Evolutionary conservation across 352 stramenopile genomes (phyloP), one percentile per base, ranked within the genome.

Genomic region (Pythium vanterpoolii): DNA sequence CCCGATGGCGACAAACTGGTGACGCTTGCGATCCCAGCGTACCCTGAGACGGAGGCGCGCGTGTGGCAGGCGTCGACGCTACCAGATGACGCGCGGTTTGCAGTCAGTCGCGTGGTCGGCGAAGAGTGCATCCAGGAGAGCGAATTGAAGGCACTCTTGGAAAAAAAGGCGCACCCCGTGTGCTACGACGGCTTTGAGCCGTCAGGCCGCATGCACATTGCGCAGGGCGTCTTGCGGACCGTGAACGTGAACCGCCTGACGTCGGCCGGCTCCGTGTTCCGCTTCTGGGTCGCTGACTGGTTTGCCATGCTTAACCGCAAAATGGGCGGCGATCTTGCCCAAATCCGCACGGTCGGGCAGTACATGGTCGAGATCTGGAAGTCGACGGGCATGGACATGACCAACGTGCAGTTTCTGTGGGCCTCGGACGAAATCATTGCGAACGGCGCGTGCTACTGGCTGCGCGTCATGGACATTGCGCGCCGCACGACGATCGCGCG

Each of bases 351-450:
- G 16, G 93, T 98, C 38, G 93, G 93, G 46, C 73, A 93, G 56
- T 99, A 99, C 79, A 95, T 99, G 69, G 98, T 99, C 55, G 96
- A 99, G 73, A 98, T 99, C 60, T 99, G 97, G 97, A 98, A 98
- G 74, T 98, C 97, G 43, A 94, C 96, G 30, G 97, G 97, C 23
- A 99, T 99, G 97, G 88, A 99, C 79, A 96, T 99, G 74, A 88
- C 88, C 60, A 98, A 99, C 77, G 96, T 99, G 11, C 83, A 99
- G 74, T 99, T 99, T 72, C 90, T 99, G 19, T 99, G 97, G 97
- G 97, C 97, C 14, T 98, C 90, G 30, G 84, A 98, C 64, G 93
- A 98, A 71, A 97, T 97, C 65, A 96, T 97, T 69, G 62, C 72
- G 21, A 80, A 95, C 60, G 87, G 88, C 46, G 80, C 82, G 36